These are phyloP conservation scores for Aspergillus saccharolyticus DNA, from an alignment of 495 filamentous ascomycete species.

Conservation along the genomic window DNA sequence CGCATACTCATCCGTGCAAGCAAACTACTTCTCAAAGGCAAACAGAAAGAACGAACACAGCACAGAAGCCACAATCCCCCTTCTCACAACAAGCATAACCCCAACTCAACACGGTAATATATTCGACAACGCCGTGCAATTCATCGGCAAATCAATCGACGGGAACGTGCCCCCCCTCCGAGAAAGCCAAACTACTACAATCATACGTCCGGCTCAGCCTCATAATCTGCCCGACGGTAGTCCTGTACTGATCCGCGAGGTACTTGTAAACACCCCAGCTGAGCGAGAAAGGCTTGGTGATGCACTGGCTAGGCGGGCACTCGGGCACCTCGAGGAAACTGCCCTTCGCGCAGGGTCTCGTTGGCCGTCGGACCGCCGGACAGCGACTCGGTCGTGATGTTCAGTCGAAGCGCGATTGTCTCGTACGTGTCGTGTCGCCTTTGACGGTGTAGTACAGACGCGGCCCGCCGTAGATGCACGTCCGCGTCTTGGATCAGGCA, in stretches of 20 bases:
- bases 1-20: too few species aligned
- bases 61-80: too few species aligned
- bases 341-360: conserved; percentile 4
- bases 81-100: too few species aligned
- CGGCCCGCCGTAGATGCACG: conserved; percentile 14
- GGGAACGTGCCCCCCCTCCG: neutral
- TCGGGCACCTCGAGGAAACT: conserved; percentile 12
- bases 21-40: too few species aligned
- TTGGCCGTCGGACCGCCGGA: neutral
- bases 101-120: conserved; percentile 5
- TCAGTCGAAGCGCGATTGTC: conserved; percentile 9
- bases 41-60: too few species aligned
- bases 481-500: too few species aligned
- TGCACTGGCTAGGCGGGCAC: conserved; percentile 12
- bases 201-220: conserved; percentile 16
- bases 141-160: conserved; percentile 3
- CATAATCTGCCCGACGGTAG: conserved; percentile 13
- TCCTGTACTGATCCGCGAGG: conserved; percentile 8
- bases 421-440: conserved; percentile 15
- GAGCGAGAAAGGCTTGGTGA: conserved; percentile 8
- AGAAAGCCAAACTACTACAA: conserved; percentile 1
- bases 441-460: conserved; percentile 17
- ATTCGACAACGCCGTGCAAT: conserved; percentile 5
- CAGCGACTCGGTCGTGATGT: conserved; percentile 12
- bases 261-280: conserved; percentile 16